A percentile compares a stretch with the other conserved stretches of the same genome.
Evolutionary conservation across 192 early-diverging fungal species (phyloP).

Genomic region (Lobosporangium transversale): DNA sequence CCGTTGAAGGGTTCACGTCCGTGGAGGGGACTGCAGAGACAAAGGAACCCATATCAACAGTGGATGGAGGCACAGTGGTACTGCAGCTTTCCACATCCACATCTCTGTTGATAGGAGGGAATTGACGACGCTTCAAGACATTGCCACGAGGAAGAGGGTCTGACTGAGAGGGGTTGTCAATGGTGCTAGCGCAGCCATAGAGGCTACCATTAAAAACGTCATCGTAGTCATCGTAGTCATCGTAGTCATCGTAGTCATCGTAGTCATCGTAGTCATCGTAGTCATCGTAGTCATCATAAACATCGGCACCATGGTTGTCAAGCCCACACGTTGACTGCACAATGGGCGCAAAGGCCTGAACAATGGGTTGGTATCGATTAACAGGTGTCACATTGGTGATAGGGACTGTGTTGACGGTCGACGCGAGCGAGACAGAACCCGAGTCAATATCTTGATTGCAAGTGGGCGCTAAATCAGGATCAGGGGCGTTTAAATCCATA

Average conservation of each 20-base stretch:
- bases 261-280: neutral
- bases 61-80: slow-evolving; percentile 14
- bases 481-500: too few relatives aligned
- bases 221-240: neutral
- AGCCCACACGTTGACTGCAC: slow-evolving; percentile 20
- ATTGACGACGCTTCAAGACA: neutral
- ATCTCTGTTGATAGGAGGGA: neutral
- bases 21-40: slow-evolving; percentile 19
- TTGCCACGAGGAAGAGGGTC: neutral
- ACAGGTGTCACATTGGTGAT: slow-evolving; percentile 38
- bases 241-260: neutral
- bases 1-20: slow-evolving; percentile 6
- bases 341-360: slow-evolving; percentile 35
- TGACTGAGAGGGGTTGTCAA: neutral
- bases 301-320: neutral
- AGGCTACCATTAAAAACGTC: neutral
- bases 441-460: slow-evolving; percentile 24
- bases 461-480: neutral
- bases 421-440: slow-evolving; percentile 14
- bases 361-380: slow-evolving; percentile 40
- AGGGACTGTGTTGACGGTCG: slow-evolving; percentile 16
- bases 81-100: neutral
- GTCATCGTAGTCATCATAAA: neutral
- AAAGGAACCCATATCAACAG: slow-evolving; percentile 19
- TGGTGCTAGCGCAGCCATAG: neutral